Evolutionary conservation across 78 protist genomes (phyloP).

Genomic region (Goniomonas avonlea): DNA sequence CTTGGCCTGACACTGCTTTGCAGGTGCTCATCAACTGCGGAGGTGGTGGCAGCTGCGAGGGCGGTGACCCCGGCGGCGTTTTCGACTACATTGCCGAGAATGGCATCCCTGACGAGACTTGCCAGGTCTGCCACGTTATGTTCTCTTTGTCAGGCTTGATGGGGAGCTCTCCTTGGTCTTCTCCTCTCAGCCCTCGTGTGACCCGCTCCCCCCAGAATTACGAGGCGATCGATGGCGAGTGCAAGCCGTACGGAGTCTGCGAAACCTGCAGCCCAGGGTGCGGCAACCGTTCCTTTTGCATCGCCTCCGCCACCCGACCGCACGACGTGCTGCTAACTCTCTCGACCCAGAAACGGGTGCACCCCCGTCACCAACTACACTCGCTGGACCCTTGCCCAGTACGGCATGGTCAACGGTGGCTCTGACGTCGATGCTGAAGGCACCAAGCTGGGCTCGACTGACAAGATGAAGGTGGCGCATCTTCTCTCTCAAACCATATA

Average conservation of each 20-base stretch:
- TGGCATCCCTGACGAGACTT: constrained; percentile 71
- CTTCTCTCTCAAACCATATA: constrained; percentile 31
- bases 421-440: not conserved
- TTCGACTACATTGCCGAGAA: constrained; percentile 46
- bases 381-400: constrained; percentile 51
- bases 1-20: not conserved
- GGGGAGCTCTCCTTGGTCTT: too few species aligned
- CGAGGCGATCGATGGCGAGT: constrained; percentile 33
- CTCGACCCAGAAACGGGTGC: constrained; percentile 37
- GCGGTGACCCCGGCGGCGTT: constrained; percentile 59
- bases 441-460: not conserved
- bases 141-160: too few species aligned
- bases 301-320: too few species aligned
- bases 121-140: constrained; percentile 41
- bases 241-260: constrained; percentile 62
- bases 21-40: constrained; percentile 75
- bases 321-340: not conserved
- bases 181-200: too few species aligned
- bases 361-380: constrained; percentile 53
- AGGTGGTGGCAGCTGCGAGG: constrained; percentile 59
- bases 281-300: too few species aligned
- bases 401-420: constrained; percentile 62
- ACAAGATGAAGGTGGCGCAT: constrained; percentile 48
- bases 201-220: constrained; percentile 23
- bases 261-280: constrained; percentile 58